These are phyloP conservation scores for Suhomyces choctaworum DNA, from an alignment of 1,139 yeast genomes.

Conservation along the genomic window DNA sequence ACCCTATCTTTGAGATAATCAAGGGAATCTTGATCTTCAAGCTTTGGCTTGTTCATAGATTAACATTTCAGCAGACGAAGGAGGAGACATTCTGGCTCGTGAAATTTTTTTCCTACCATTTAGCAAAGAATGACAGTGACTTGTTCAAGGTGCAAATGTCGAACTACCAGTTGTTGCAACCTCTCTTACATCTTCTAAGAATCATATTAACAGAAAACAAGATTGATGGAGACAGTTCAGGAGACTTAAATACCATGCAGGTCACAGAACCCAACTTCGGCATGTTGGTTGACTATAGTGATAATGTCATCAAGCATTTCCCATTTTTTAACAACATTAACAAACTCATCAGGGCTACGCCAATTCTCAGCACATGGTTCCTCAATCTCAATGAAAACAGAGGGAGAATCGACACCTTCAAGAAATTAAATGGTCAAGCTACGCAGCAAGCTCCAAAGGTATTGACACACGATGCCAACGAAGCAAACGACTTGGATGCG, in stretches of 20 bases:
- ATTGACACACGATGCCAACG: not conserved
- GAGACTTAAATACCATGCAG: not conserved
- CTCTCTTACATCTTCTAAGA: conserved; percentile 36
- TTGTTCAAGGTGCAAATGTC: conserved; percentile 33
- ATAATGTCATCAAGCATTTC: conserved; percentile 29
- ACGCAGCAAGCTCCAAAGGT: not conserved
- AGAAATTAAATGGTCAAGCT: conserved; percentile 1
- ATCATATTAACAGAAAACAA: conserved; percentile 21
- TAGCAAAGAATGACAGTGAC: conserved; percentile 27
- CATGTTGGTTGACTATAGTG: conserved; percentile 23
- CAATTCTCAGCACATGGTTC: conserved; percentile 30
- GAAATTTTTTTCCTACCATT: conserved; percentile 21
- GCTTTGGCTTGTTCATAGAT: conserved; percentile 30
- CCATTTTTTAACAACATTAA: conserved; percentile 34
- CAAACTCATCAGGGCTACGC: conserved; percentile 29
- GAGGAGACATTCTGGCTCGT: conserved; percentile 27
- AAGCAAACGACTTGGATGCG: conserved; percentile 8
- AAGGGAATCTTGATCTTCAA: conserved; percentile 33
- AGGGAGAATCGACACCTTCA: conserved; percentile 7
- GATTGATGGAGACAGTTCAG: not conserved
- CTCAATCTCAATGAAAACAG: conserved; percentile 24
- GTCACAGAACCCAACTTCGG: not conserved
- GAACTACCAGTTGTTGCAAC: conserved; percentile 38
- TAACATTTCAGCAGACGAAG: conserved; percentile 21
- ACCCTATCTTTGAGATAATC: conserved; percentile 21